Evolutionary conservation across 192 early-diverging fungal species (phyloP), one percentile per base, ranked within the genome.

Genomic region (Backusella sp.): DNA sequence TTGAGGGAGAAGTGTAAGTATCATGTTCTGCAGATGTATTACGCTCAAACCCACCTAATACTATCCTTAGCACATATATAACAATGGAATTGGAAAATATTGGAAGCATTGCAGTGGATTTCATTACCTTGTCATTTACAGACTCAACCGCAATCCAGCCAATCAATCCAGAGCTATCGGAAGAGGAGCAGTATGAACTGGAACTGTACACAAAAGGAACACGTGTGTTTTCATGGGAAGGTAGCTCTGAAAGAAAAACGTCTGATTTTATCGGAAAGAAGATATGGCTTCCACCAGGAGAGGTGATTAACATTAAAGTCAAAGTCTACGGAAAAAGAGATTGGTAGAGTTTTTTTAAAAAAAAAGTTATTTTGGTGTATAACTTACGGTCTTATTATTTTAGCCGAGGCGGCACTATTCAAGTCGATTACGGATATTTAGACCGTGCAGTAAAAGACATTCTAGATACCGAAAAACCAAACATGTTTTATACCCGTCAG

Each of bases 131-230:
- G 56, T 85, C 86, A 4, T 89, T 89, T 71, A 82, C 84, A 7
- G 88, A 89, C 34, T 86, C 86, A 21, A 88, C 88, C 15, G 81
- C 81, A 11, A 67, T 35, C 5, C 15, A 77, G 19, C 21, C 41
- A 5, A 80, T 79, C 70, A 84, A 77, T 78, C 76, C 81, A 11
- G 88, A 89, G 53, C 65, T 89, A 14, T 84, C 88, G 5, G 73
- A 89, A 8, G 93, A 95, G 79, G 90, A 90, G 56, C 86, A 88
- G 17, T 96, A 94, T 75, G 94, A 96, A 77, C 84, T 91, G 23
- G 94, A 96, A 21, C 32, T 89, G 73, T 94, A 76, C 77, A 88
- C 84, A 53, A 89, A 84, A 69, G 88, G 77, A 66, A 85, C 77
- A 3, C 78, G 81, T 37, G 88, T 89, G 23, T 89, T 89, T 80